Conservation (phyloP, 78 protist genomes). For the Corallochytrium limacisporum region DNA sequence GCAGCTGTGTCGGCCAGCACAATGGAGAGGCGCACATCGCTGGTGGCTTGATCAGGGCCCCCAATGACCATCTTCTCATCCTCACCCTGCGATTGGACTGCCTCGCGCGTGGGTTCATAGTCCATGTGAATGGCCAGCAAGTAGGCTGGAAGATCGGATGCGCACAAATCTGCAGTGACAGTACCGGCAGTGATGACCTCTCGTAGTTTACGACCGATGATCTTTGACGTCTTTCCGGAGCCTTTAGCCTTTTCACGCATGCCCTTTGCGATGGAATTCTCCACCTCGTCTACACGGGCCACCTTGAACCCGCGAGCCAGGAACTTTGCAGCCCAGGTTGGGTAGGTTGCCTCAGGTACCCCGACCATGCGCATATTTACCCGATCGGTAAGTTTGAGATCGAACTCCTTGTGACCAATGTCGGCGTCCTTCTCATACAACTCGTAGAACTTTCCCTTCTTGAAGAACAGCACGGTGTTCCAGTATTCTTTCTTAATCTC, state of each 20-base stretch:
- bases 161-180: slow-evolving; percentile 29
- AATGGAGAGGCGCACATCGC: too few species aligned
- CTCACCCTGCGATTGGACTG: too few species aligned
- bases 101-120: too few species aligned
- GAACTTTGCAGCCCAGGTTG: slow-evolving; percentile 51
- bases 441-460: slow-evolving; percentile 75
- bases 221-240: neutral
- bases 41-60: too few species aligned
- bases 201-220: slow-evolving; percentile 39
- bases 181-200: slow-evolving; percentile 47
- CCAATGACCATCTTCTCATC: too few species aligned
- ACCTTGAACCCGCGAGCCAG: slow-evolving; percentile 33
- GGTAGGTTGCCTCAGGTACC: slow-evolving; percentile 56
- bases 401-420: slow-evolving; percentile 50
- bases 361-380: slow-evolving; percentile 57
- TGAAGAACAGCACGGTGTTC: slow-evolving; percentile 67
- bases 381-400: slow-evolving; percentile 59
- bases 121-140: slow-evolving; percentile 28
- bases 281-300: slow-evolving; percentile 62
- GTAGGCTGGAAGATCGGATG: slow-evolving; percentile 10
- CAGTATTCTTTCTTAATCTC: slow-evolving; percentile 49
- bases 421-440: slow-evolving; percentile 83
- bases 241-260: neutral
- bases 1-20: too few species aligned
- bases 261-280: slow-evolving; percentile 3